Evolutionary conservation across 2,329 filamentous ascomycete genomes (phyloP), one percentile per base, ranked within the genome.

Genomic region (Westerdykella aurantiaca): DNA sequence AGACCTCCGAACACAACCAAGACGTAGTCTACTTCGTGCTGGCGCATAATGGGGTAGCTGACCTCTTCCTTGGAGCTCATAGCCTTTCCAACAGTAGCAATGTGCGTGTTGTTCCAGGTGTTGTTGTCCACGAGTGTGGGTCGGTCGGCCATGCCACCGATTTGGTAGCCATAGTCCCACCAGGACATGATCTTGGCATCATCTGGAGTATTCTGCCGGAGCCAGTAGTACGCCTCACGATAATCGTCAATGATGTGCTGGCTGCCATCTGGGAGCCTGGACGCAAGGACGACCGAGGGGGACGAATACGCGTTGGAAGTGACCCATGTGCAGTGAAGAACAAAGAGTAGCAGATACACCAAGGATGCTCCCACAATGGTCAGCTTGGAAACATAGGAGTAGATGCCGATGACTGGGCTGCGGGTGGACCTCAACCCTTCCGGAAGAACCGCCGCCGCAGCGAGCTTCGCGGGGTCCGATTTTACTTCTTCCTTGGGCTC

Each of bases 101-200:
- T 98, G 69, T 98, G 93, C 6, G 93, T 98, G 75, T 98, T 98
- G 77, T 98, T 98, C 93, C 93, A 98, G 2, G 93, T 98, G 74
- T 98, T 98, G 77, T 98, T 98, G 76, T 98, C 93, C 29, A 98
- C 93, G 29, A 98, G 78, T 1, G 93, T 98, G 29, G 93, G 93
- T 43, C 93, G 82, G 69, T 98, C 93, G 39, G 93, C 93, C 93
- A 98, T 98, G 55, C 93, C 93, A 73, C 93, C 93, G 69, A 98
- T 98, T 73, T 98, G 93, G 74, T 98, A 98, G 53, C 93, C 93
- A 63, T 98, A 98, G 68, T 98, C 93, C 93, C 93, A 98, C 93
- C 93, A 98, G 1, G 90, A 93, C 91, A 97, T 97, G 66, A 98
- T 86, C 79, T 97, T 98, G 64, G 94, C 90, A 59, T 96, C 87